Base-by-base conservation (phyloP, 2,329 filamentous ascomycete genomes). In the Talaromyces sp. region DNA sequence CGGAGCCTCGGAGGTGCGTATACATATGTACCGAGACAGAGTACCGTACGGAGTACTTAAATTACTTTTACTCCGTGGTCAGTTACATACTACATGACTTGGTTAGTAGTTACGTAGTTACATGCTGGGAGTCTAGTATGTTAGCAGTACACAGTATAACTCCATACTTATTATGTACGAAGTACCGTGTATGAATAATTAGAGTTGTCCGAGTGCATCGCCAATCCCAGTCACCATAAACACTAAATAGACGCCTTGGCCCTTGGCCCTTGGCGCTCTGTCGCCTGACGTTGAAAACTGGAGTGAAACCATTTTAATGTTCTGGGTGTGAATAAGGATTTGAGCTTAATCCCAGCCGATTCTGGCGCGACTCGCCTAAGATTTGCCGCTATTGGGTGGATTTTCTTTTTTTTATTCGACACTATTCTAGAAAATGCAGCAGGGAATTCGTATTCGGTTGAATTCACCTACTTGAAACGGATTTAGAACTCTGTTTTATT, bases 311-410 rank as follows among this genome's bases (percentile, higher is more conserved):
- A 19, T 48, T 33, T 28, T 33, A 33, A 33, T 21, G 10, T 31
- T 48, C 28, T 33, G 41, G 22, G 43, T 11, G 15, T 11, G 5
- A 3, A 4, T 4, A 39, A 17, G 11, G 10, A 17, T 39, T 17
- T 39, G 22, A n/a, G 22, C 31, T 36, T 51, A 36, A 51, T 36
- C 31, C 31, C 31, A 31, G 22, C 25, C 33, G 35, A 37, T 37
- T 25, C 48, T 52, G 33, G 19, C 33, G 35, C 22, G 35, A 39
- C 35, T 52, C 48, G 48, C 48, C 33, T 52, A 52, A 52, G 48
- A 52, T 52, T 39, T 52, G 48, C 48, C 48, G 48, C 35, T 39
- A 52, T 52, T 52, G 48, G 48, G 22, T 52, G 13, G 35, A 52
- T 52, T 52, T 52, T 22, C 19, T 33, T 17, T 51, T 36, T 51